phyloP scores from a whole-genome alignment of 305 asterid genomes.

The Solanum aculeatissimum region DNA sequence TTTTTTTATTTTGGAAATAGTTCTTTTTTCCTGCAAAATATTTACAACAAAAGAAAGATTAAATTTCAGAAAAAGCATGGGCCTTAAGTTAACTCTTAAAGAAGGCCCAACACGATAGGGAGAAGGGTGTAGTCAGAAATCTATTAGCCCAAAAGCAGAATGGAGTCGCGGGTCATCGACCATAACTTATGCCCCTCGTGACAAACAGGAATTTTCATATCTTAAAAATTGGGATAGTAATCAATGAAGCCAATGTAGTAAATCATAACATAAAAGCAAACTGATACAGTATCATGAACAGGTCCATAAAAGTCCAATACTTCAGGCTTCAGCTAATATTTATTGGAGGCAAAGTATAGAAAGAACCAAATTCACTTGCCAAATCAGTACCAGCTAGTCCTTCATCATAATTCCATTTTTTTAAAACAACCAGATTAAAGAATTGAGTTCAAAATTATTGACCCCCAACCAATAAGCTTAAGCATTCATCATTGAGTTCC shows the following conservation, averaged over 20 bases:
- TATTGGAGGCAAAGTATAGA: neutral
- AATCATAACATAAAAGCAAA: neutral
- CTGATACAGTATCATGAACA: neutral
- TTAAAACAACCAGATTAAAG: neutral
- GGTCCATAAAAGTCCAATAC: neutral
- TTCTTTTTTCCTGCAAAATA: neutral
- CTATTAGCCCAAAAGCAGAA: neutral
- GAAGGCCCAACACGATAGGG: neutral
- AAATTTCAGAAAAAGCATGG: too few relatives aligned
- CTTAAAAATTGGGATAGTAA: neutral
- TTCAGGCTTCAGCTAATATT: neutral
- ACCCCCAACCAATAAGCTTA: slow-evolving; percentile 2
- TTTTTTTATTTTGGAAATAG: neutral
- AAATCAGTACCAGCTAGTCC: neutral
- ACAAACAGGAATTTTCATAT: too few relatives aligned
- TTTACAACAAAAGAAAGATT: too few relatives aligned
- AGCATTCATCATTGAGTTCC: slow-evolving; percentile 48
- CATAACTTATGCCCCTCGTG: too few relatives aligned
- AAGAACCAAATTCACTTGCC: neutral
- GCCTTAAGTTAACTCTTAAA: neutral
- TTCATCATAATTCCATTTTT: neutral
- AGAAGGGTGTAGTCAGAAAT: too few relatives aligned
- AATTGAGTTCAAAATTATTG: neutral
- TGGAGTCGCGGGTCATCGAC: too few relatives aligned
- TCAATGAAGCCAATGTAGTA: neutral